These are phyloP conservation scores for Tulasnella sp. DNA, from an alignment of 768 basidiomycete genomes.

Conservation along the genomic window DNA sequence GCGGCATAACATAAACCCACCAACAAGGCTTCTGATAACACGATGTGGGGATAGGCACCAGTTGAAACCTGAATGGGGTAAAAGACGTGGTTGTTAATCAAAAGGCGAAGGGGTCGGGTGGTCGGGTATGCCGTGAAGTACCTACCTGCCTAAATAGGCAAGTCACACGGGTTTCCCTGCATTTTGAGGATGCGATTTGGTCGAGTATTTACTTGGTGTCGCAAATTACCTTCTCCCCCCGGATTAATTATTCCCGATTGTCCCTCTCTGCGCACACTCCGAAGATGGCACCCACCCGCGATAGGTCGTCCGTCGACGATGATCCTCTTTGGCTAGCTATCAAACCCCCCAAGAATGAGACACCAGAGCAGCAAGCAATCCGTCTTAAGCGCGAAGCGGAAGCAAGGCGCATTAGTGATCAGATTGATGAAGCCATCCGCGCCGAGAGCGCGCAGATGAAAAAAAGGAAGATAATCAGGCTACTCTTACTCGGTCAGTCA, in stretches of 20 bases:
- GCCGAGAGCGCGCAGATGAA: conserved; percentile 39
- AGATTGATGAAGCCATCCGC: conserved; percentile 62
- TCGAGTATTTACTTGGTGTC: no score
- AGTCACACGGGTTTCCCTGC: no score
- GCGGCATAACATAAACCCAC: no score
- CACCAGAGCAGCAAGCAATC: conserved; percentile 38
- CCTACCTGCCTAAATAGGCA: no score
- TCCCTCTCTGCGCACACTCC: neutral
- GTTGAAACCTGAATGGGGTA: no score
- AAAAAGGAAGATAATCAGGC: conserved; percentile 43
- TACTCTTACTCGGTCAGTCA: conserved; percentile 46
- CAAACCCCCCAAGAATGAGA: conserved; percentile 43
- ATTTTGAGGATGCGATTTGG: no score
- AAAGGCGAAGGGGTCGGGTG: no score
- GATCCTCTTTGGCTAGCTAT: conserved; percentile 26
- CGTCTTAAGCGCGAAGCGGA: conserved; percentile 53
- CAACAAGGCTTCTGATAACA: no score
- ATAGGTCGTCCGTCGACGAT: neutral
- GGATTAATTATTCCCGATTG: conserved; percentile 1
- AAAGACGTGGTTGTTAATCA: no score
- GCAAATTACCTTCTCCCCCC: no score
- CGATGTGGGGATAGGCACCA: no score
- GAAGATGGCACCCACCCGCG: neutral
- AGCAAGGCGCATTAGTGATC: conserved; percentile 51
- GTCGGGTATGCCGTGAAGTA: no score